Percentiles rank a stretch among this genome's conserved stretches.
phyloP scores from a whole-genome alignment of 2,329 filamentous ascomycete species.

The Lasiodiplodia theobromae region DNA sequence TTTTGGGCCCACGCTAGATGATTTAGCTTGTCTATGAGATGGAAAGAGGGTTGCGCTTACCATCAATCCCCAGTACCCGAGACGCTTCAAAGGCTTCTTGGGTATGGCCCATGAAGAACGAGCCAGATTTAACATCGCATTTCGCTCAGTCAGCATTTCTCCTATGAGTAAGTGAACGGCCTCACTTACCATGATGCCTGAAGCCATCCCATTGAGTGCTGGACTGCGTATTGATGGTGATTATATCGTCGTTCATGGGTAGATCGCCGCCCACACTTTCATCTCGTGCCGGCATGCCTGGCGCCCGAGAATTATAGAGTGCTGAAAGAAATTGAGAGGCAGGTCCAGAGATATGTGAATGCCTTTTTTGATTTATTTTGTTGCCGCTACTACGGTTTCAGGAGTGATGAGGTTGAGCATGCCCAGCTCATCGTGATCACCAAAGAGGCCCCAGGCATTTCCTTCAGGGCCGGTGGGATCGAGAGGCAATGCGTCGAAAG shows the following conservation, averaged over 20 bases:
- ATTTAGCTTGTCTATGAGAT: too few species aligned
- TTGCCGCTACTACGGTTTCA: slow-evolving; percentile 50
- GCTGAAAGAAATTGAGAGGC: slow-evolving; percentile 49
- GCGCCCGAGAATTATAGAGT: slow-evolving; percentile 38
- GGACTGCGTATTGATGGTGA: slow-evolving; percentile 49
- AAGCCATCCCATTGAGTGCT: slow-evolving; percentile 52
- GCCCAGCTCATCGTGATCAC: slow-evolving; percentile 59
- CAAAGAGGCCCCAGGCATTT: slow-evolving; percentile 66
- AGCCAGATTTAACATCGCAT: too few species aligned
- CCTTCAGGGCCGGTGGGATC: slow-evolving; percentile 35
- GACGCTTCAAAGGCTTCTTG: slow-evolving; percentile 48
- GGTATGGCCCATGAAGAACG: slow-evolving; percentile 49
- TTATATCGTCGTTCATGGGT: slow-evolving; percentile 47
- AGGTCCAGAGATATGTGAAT: slow-evolving; percentile 49
- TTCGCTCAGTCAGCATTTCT: slow-evolving; percentile 40
- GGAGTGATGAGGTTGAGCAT: slow-evolving; percentile 64
- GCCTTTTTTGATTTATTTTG: slow-evolving; percentile 55
- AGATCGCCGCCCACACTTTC: slow-evolving; percentile 38
- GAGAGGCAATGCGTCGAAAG: too few species aligned
- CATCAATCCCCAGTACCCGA: slow-evolving; percentile 13
- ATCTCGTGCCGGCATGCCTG: slow-evolving; percentile 42
- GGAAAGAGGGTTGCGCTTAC: neutral
- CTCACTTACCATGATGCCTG: slow-evolving; percentile 40
- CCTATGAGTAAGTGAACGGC: too few species aligned
- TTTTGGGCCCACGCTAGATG: slow-evolving; percentile 10